Evolutionary conservation across 2,329 filamentous ascomycete genomes (phyloP).

Genomic region (Nemania diffusa): DNA sequence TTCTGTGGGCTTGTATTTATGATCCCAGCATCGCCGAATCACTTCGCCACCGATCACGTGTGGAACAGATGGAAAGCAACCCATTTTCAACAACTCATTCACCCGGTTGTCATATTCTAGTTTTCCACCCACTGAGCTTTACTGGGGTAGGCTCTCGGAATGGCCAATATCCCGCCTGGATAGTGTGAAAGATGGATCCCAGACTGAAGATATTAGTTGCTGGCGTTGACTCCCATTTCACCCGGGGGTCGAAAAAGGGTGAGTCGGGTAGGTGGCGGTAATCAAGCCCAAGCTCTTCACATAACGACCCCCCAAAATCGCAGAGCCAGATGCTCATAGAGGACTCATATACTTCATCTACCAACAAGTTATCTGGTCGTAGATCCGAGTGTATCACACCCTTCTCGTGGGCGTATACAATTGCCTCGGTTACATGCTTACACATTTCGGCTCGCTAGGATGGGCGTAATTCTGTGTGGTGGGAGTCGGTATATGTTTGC

Average conservation of each 20-base stretch:
- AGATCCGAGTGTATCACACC: constrained; percentile 10
- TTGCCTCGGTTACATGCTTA: constrained; percentile 4
- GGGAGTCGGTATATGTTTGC: no score
- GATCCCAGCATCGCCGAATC: no score
- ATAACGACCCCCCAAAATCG: constrained; percentile 4
- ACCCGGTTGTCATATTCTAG: no score
- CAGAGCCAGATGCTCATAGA: no score
- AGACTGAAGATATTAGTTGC: constrained; percentile 11
- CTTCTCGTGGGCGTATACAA: constrained; percentile 1
- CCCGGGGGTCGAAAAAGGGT: constrained; percentile 4
- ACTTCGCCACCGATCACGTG: no score
- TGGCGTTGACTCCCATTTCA: constrained; percentile 5
- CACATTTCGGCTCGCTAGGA: no score
- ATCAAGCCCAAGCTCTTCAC: constrained; percentile 7
- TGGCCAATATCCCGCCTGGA: constrained; percentile 8
- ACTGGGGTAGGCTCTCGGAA: background rate
- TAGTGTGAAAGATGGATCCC: constrained; percentile 14
- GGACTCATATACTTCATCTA: background rate
- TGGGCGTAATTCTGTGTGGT: no score
- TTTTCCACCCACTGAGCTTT: no score
- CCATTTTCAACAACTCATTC: no score
- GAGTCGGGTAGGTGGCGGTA: no score
- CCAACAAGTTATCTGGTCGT: constrained; percentile 9
- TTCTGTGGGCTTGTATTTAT: no score
- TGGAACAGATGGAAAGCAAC: no score